phyloP scores from a whole-genome alignment of 2,329 filamentous ascomycete species.

The Diaporthe sp. region DNA sequence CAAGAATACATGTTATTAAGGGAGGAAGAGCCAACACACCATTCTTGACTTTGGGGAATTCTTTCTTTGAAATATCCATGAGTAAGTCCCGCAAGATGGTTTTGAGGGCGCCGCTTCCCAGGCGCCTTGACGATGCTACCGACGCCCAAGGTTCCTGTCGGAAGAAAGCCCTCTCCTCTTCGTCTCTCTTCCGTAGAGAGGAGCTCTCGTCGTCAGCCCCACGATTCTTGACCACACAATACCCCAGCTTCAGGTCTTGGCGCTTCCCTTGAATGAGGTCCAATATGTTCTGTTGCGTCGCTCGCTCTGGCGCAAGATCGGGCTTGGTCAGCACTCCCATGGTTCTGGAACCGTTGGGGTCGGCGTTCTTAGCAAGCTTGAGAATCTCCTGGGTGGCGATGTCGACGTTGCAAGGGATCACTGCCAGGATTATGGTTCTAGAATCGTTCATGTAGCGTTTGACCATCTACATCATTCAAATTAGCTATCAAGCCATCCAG shows the following conservation, averaged over 20 bases:
- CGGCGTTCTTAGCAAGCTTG: conserved; percentile 52
- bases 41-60: conserved; percentile 51
- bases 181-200: conserved; percentile 47
- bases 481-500: no score
- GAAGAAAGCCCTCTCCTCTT: conserved; percentile 55
- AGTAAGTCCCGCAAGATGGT: conserved; percentile 52
- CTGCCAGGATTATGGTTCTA: conserved; percentile 64
- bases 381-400: conserved; percentile 55
- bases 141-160: conserved; percentile 50
- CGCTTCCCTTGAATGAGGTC: conserved; percentile 57
- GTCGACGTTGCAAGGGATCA: conserved; percentile 55
- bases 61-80: conserved; percentile 53
- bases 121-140: conserved; percentile 42
- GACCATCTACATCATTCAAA: no score
- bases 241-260: conserved; percentile 58
- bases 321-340: conserved; percentile 70
- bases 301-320: conserved; percentile 62
- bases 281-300: conserved; percentile 53
- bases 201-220: conserved; percentile 55
- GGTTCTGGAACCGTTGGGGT: conserved; percentile 56
- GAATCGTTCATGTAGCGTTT: conserved; percentile 58
- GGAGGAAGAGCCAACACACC: not conserved
- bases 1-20: not conserved
- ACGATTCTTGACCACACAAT: conserved; percentile 63
- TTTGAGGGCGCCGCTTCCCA: conserved; percentile 53